Evolutionary conservation across 1,284 basidiomycete species (phyloP).

Genomic region (Stygiomarasmius scandens): DNA sequence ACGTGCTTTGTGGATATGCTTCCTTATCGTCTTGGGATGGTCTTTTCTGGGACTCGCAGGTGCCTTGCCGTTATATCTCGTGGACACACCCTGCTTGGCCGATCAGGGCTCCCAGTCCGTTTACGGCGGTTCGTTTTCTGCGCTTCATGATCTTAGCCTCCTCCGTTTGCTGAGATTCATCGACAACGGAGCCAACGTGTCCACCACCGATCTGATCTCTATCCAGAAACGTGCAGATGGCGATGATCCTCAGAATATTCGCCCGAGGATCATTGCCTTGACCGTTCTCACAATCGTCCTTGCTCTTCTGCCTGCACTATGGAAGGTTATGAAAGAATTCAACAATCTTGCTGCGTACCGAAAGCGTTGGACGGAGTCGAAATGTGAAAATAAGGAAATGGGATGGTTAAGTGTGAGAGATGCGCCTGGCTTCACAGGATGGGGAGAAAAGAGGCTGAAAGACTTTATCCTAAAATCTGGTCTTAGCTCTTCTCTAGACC

Average conservation of each 20-base stretch:
- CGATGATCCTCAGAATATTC: constrained; percentile 49
- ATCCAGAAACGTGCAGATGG: constrained; percentile 36
- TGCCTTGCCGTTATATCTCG: constrained; percentile 71
- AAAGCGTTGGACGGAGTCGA: constrained; percentile 59
- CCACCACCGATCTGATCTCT: constrained; percentile 32
- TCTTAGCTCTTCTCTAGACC: constrained; percentile 58
- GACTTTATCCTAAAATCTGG: constrained; percentile 67
- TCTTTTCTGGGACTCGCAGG: constrained; percentile 66
- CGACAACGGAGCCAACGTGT: constrained; percentile 42
- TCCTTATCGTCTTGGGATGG: constrained; percentile 67
- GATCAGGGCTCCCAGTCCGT: constrained; percentile 45
- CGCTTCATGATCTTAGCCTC: constrained; percentile 74
- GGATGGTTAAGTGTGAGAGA: constrained; percentile 67
- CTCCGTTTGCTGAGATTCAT: constrained; percentile 68
- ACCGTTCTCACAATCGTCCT: constrained; percentile 62
- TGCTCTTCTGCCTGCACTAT: constrained; percentile 65
- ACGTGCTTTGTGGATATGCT: constrained; percentile 63
- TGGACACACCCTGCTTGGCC: constrained; percentile 68
- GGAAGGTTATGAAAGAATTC: constrained; percentile 68
- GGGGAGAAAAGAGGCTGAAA: constrained; percentile 74
- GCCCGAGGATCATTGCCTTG: constrained; percentile 65
- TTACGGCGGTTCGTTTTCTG: constrained; percentile 65
- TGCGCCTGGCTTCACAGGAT: constrained; percentile 65
- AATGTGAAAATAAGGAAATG: constrained; percentile 71
- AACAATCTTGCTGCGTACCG: constrained; percentile 57